Evolutionary conservation across 768 basidiomycete genomes (phyloP).

Genomic region (Auricularia sp.): DNA sequence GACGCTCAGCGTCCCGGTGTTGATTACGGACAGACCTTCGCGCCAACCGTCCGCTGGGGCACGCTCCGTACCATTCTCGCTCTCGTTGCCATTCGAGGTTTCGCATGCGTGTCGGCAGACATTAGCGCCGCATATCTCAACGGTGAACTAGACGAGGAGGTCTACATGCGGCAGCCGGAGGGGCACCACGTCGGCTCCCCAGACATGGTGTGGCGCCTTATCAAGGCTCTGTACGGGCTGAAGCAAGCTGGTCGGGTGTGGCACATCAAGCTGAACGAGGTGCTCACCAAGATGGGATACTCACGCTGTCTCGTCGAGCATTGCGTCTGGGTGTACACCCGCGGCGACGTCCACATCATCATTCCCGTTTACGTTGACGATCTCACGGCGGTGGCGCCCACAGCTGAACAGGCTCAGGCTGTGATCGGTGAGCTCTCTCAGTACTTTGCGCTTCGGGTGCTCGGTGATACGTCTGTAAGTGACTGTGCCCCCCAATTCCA

Average conservation of each 20-base stretch:
- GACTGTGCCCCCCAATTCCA: no score
- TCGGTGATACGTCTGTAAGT: neutral
- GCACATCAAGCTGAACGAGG: conserved; percentile 16
- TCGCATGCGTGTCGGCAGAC: conserved; percentile 5
- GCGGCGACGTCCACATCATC: conserved; percentile 16
- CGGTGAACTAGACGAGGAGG: conserved; percentile 11
- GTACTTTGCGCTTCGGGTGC: neutral
- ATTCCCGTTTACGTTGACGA: conserved; percentile 25
- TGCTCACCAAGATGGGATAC: conserved; percentile 3
- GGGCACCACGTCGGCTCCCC: conserved; percentile 11
- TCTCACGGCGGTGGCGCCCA: conserved; percentile 11
- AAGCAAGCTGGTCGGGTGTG: conserved; percentile 30
- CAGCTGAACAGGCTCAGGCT: neutral
- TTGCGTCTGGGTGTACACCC: conserved; percentile 15
- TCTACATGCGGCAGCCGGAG: conserved; percentile 20
- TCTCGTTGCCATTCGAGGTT: conserved; percentile 10
- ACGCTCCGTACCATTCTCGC: conserved; percentile 18
- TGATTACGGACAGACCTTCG: conserved; percentile 26
- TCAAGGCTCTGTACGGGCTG: conserved; percentile 33
- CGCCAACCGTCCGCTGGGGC: conserved; percentile 18
- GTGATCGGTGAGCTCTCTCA: neutral
- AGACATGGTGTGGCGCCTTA: conserved; percentile 9
- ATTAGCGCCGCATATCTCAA: conserved; percentile 10
- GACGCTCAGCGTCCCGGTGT: conserved; percentile 26
- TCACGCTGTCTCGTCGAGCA: conserved; percentile 4